Base-by-base conservation (phyloP, 768 basidiomycete species). In the Russula griseocarnosa region DNA sequence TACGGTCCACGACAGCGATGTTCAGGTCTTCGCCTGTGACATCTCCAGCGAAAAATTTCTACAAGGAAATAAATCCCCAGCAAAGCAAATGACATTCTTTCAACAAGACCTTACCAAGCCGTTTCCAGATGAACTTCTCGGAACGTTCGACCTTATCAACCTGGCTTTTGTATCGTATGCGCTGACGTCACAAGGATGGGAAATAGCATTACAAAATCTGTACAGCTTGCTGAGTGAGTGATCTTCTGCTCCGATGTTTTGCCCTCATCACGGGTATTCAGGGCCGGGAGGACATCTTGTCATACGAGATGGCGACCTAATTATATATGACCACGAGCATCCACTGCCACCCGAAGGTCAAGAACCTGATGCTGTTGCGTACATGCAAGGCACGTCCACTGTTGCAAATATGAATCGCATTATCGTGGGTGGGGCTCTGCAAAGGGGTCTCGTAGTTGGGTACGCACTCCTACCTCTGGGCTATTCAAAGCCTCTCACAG, bases 11-110 rank as follows among this genome's bases (percentile, higher is more conserved):
- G n/a, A 49, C 20, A 10, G 63, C 16, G 14, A 40, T 55, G 10
- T 63, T 55, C 52, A 55, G n/a, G 51, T 59, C 52, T 59, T 63
- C n/a, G 58, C 63, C 8, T 59, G 63, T 5, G 52, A 55, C 9
- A 49, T 64, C 18, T 54, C 63, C 20, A 42, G 28, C 1, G 44
- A n/a, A 10, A 64, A 59, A 14, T 55, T 55, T 46, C 46, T 22
- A 16, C 46, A 6, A 30, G 11, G 9, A 1, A 46, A 55, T n/a
- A n/a, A 30, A 38, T 28, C 9, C 14, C 32, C 28, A 5, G 36
- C 10, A 5, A 26, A 28, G 30, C 28, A 24, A 24, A 32, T 63
- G 16, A 30, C 1, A 2, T 64, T 54, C 11, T 59, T 59, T 36
- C 52, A 59, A 30, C 52, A 59, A 2, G 62, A 63, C 44, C 14